phyloP scores from a whole-genome alignment of 2,329 filamentous ascomycete genomes.

The Emergomyces africanus region DNA sequence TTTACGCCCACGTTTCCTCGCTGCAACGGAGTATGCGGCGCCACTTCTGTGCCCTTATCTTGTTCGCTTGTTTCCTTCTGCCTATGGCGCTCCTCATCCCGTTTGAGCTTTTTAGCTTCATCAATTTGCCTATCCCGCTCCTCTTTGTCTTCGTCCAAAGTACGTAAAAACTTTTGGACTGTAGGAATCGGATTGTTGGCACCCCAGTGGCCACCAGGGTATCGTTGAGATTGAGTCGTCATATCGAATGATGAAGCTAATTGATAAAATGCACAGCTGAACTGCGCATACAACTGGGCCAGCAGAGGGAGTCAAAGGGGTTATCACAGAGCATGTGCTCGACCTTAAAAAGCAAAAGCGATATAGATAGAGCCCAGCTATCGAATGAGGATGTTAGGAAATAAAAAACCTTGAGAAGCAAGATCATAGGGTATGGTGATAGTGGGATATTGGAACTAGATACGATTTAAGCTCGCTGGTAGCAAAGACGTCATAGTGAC shows the following conservation, averaged over 20 bases:
- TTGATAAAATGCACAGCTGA: neutral
- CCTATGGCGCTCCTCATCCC: constrained; percentile 15
- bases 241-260: neutral
- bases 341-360: too few relatives aligned
- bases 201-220: constrained; percentile 60
- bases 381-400: neutral
- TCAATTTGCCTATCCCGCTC: constrained; percentile 62
- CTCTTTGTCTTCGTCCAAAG: constrained; percentile 66
- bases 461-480: neutral
- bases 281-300: neutral
- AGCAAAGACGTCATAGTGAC: constrained; percentile 1
- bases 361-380: neutral
- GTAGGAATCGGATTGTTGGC: constrained; percentile 76
- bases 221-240: constrained; percentile 26
- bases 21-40: constrained; percentile 35
- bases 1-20: constrained; percentile 36
- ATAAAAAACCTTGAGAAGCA: neutral
- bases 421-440: neutral
- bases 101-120: constrained; percentile 33
- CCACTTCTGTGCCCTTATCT: constrained; percentile 21
- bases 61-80: constrained; percentile 18
- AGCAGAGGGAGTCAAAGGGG: neutral
- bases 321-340: neutral
- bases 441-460: neutral
- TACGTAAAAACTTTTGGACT: constrained; percentile 68